phyloP scores from a whole-genome alignment of 768 basidiomycete species.

The Epithele typhae region DNA sequence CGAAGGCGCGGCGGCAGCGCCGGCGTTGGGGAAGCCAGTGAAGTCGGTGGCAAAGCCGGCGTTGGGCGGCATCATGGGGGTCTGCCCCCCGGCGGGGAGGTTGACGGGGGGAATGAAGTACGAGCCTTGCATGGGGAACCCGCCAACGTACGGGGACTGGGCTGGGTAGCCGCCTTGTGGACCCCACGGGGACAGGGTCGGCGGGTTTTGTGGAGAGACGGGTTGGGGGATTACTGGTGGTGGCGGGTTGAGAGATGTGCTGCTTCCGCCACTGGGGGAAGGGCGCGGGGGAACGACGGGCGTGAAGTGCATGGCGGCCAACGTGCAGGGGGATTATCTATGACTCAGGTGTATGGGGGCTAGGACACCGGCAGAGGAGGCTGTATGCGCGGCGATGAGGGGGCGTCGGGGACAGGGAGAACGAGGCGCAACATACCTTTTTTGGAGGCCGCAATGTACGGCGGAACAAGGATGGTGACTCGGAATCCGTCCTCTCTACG shows the following conservation, averaged over 20 bases:
- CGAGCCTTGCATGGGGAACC: constrained; percentile 22
- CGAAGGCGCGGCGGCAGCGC: neutral
- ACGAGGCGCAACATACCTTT: constrained; percentile 11
- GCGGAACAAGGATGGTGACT: too few species aligned
- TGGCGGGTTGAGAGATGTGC: constrained; percentile 11
- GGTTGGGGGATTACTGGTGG: constrained; percentile 25
- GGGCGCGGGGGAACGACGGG: constrained; percentile 30
- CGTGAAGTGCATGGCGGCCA: constrained; percentile 20
- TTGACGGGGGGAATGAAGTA: constrained; percentile 29
- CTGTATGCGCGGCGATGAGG: neutral
- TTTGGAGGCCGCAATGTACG: too few species aligned
- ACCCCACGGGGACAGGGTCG: constrained; percentile 16
- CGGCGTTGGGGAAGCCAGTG: constrained; percentile 23
- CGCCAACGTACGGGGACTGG: constrained; percentile 17
- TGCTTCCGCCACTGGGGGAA: constrained; percentile 15
- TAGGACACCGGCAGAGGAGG: neutral
- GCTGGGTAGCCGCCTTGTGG: constrained; percentile 14
- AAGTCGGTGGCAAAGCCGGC: constrained; percentile 28
- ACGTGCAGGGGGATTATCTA: neutral
- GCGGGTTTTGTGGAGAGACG: constrained; percentile 16
- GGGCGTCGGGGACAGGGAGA: neutral
- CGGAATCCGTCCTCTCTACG: neutral
- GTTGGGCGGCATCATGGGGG: constrained; percentile 5
- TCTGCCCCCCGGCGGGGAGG: constrained; percentile 20
- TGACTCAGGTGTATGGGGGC: neutral